A percentile compares a stretch with the other conserved stretches of the same genome.
Conservation (phyloP, 148 eudicot genomes). For the Camellia granthamiana region DNA sequence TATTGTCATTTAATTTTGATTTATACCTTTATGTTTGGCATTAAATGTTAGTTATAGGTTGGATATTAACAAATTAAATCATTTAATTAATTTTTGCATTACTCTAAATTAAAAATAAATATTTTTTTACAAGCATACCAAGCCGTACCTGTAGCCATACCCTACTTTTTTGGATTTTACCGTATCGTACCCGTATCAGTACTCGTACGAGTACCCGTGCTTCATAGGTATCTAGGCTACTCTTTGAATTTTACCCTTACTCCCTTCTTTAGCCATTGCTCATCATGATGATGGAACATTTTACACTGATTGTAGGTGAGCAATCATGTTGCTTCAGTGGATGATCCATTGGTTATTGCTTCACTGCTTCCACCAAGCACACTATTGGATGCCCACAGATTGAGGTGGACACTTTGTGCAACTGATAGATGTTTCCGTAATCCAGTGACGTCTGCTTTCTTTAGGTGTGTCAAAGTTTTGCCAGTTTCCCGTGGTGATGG, state of each 20-base stretch:
- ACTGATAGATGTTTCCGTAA: constrained; percentile 82
- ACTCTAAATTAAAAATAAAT: too few species aligned
- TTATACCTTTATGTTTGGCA: too few species aligned
- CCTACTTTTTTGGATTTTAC: too few species aligned
- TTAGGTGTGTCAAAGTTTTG: constrained; percentile 75
- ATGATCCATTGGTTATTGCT: constrained; percentile 87
- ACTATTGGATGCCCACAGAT: constrained; percentile 67
- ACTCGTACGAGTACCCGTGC: too few species aligned
- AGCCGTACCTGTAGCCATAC: too few species aligned
- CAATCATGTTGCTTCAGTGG: constrained; percentile 94
- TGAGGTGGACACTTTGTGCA: constrained; percentile 97
- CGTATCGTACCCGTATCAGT: too few species aligned
- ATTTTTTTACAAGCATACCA: too few species aligned
- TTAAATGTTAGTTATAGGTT: too few species aligned
- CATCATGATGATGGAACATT: background rate
- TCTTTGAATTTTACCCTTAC: background rate
- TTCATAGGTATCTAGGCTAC: background rate
- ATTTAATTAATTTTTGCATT: too few species aligned
- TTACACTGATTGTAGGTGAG: constrained; percentile 57
- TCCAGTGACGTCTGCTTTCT: constrained; percentile 87
- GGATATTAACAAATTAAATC: too few species aligned
- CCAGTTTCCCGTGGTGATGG: constrained; percentile 96
- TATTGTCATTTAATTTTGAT: too few species aligned
- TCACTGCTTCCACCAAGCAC: constrained; percentile 69
- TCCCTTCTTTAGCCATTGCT: too few species aligned